Conservation (phyloP, 768 basidiomycete species). For the Panaeolus cyanescens region DNA sequence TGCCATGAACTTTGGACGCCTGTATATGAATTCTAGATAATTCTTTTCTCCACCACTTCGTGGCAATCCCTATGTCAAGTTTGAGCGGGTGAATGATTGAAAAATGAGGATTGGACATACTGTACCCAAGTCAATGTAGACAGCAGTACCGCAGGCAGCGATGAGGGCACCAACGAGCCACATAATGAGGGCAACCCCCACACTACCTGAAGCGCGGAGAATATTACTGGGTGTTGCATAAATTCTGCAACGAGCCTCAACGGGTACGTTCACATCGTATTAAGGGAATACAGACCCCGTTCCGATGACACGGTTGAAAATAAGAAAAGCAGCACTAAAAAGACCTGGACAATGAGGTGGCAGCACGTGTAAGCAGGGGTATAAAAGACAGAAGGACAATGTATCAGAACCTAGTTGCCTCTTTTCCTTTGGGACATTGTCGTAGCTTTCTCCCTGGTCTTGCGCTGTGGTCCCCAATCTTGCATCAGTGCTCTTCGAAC, state of each 20-base stretch:
- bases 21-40: constrained; percentile 72
- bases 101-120: constrained; percentile 34
- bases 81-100: background rate
- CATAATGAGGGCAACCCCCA: constrained; percentile 67
- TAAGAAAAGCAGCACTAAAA: constrained; percentile 60
- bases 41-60: constrained; percentile 77
- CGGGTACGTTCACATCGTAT: background rate
- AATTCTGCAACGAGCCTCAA: constrained; percentile 42
- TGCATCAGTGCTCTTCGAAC: background rate
- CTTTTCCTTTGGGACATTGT: constrained; percentile 49
- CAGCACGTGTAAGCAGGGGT: background rate
- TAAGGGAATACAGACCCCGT: constrained; percentile 50
- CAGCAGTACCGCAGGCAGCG: constrained; percentile 66
- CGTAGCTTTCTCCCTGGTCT: constrained; percentile 37
- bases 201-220: constrained; percentile 66
- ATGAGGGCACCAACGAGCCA: constrained; percentile 71
- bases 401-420: constrained; percentile 49
- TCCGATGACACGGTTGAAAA: constrained; percentile 78
- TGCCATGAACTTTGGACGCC: constrained; percentile 58
- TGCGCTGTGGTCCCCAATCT: background rate
- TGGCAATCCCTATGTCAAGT: constrained; percentile 54
- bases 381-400: background rate
- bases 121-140: constrained; percentile 77
- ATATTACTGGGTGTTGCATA: constrained; percentile 74
- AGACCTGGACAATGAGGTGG: constrained; percentile 32